A percentile compares a stretch with the other conserved stretches of the same genome.
phyloP scores from a whole-genome alignment of 2,329 filamentous ascomycete species.

The Trichoderma sp. region DNA sequence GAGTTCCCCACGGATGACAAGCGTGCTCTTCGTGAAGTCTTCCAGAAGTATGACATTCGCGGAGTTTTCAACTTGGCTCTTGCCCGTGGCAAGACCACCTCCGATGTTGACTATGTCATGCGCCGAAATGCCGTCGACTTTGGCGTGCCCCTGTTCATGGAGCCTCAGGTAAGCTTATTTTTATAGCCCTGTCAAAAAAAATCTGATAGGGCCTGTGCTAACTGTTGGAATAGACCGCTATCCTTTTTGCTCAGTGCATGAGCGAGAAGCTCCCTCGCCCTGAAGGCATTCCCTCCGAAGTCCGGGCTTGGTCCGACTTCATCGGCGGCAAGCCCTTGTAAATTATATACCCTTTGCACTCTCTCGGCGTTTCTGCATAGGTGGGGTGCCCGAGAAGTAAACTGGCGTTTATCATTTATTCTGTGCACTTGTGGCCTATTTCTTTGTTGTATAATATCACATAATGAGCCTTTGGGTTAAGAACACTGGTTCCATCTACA shows the following conservation, averaged over 20 bases:
- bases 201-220: background rate
- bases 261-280: constrained; percentile 88
- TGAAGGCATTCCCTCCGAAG: constrained; percentile 87
- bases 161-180: constrained; percentile 74
- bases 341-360: constrained; percentile 33
- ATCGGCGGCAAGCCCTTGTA: constrained; percentile 82
- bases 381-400: constrained; percentile 15
- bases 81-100: constrained; percentile 76
- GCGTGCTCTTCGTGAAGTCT: constrained; percentile 89
- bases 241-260: constrained; percentile 96
- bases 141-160: constrained; percentile 96
- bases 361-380: constrained; percentile 23
- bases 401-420: constrained; percentile 20
- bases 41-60: constrained; percentile 94
- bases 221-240: constrained; percentile 68
- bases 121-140: constrained; percentile 97
- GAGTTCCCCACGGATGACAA: constrained; percentile 98
- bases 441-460: constrained; percentile 5
- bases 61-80: constrained; percentile 94
- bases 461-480: constrained; percentile 6
- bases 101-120: constrained; percentile 98
- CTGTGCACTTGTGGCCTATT: constrained; percentile 4
- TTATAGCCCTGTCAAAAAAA: background rate
- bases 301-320: constrained; percentile 93
- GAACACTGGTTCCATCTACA: background rate